Evolutionary conservation across 192 early-diverging fungal species (phyloP).

Genomic region (Podila clonocystis): DNA sequence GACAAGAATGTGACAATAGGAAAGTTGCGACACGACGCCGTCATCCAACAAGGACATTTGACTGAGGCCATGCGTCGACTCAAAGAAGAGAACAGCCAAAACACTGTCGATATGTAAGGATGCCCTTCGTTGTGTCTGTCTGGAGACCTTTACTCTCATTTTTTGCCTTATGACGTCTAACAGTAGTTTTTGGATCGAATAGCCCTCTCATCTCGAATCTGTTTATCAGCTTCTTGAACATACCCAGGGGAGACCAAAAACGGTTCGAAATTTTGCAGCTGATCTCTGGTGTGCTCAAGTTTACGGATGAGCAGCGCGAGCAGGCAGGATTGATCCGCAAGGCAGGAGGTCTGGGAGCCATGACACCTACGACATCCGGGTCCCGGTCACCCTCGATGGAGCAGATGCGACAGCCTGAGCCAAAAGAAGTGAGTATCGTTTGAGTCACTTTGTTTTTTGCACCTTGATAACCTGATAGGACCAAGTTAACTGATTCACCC

Average conservation of each 20-base stretch:
- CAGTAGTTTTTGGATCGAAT: slow-evolving; percentile 11
- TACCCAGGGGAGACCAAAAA: slow-evolving; percentile 90
- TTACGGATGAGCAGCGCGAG: slow-evolving; percentile 89
- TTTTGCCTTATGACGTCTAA: slow-evolving; percentile 1
- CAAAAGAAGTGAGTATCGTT: slow-evolving; percentile 35
- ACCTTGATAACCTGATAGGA: background rate
- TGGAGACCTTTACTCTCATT: background rate
- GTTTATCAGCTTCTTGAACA: slow-evolving; percentile 85
- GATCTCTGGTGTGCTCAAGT: slow-evolving; percentile 88
- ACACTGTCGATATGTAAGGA: slow-evolving; percentile 76
- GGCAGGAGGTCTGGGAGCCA: slow-evolving; percentile 52
- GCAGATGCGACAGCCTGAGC: slow-evolving; percentile 54
- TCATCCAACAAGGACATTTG: slow-evolving; percentile 90
- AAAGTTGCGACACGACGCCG: slow-evolving; percentile 80
- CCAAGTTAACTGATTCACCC: background rate
- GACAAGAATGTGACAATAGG: slow-evolving; percentile 81
- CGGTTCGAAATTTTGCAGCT: slow-evolving; percentile 92
- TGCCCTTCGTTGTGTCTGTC: background rate
- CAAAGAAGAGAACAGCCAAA: slow-evolving; percentile 80
- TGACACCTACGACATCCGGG: slow-evolving; percentile 52
- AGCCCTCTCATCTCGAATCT: slow-evolving; percentile 91
- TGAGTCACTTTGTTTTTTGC: background rate
- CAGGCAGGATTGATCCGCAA: slow-evolving; percentile 80
- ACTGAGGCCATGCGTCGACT: slow-evolving; percentile 92
- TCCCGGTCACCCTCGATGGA: slow-evolving; percentile 61